Base-by-base conservation (phyloP, 192 early-diverging fungal species). In the Entrophospora sp. region DNA sequence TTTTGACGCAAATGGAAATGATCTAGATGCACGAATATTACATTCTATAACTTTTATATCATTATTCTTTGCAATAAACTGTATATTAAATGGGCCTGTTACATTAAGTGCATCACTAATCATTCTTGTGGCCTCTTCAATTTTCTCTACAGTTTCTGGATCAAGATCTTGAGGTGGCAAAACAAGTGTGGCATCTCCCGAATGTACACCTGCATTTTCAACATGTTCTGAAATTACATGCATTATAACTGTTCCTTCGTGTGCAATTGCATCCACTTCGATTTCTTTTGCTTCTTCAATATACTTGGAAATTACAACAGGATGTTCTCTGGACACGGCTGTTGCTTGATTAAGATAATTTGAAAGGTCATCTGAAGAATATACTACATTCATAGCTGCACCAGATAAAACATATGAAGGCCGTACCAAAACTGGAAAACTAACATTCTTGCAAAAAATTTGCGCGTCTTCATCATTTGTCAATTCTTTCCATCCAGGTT, bases 81-180 rank as follows among this genome's bases (percentile, higher is more conserved):
- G 96, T 90, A 98, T 98, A 78, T 98, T 98, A 90, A 89, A 98
- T 2, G 96, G 94, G 9, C 96, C 94, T n/a, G 94, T 94, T 75
- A 97, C 94, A 58, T 89, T 83, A 74, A 98, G 94, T 4, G 91
- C 92, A 34, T 79, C 76, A 18, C 91, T 94, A 18, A 98, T 86
- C 77, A 94, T 89, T 58, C 86, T 82, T 18, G 94, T 90, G 68
- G 95, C 88, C 2, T 71, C 77, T 75, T 89, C 88, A 67, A 91
- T 75, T 37, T 81, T 77, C 53, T 63, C 30, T 80, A 86, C 79
- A 5, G 83, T 85, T 0, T 65, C 69, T 0, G 66, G 30, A 27
- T 73, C 55, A 36, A 91, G 69, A 30, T 81, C 81, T 22, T 77
- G 82, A 20, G 88, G 85, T 4, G 94, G 96, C 40, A 96, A 78